Conservation (phyloP, 2,329 filamentous ascomycete species). For the Hymenoscyphus albidus region DNA sequence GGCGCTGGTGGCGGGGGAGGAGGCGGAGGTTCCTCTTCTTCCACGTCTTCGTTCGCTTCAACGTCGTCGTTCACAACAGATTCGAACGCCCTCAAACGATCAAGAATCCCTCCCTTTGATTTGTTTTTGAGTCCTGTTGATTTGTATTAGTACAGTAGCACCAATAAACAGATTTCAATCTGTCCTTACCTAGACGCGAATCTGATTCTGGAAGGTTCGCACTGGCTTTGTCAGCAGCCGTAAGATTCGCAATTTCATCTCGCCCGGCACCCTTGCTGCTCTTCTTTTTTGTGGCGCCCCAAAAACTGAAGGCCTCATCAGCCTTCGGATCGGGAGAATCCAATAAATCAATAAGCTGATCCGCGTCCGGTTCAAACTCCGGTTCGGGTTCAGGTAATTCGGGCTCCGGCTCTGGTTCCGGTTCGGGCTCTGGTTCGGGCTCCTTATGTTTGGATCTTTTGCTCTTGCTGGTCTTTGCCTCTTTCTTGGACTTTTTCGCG, state of each 20-base stretch:
- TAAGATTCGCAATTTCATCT: slow-evolving; percentile 40
- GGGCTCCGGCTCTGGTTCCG: slow-evolving; percentile 25
- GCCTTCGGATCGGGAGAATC: slow-evolving; percentile 38
- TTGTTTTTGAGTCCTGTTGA: slow-evolving; percentile 41
- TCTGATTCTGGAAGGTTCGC: slow-evolving; percentile 42
- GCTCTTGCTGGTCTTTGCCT: slow-evolving; percentile 39
- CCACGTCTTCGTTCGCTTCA: slow-evolving; percentile 33
- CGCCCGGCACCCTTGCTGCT: slow-evolving; percentile 31
- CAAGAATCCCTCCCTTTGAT: slow-evolving; percentile 50
- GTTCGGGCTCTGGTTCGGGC: slow-evolving; percentile 25
- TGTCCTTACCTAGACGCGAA: slow-evolving; percentile 37
- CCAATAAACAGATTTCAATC: slow-evolving; percentile 23
- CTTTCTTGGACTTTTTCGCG: slow-evolving; percentile 31
- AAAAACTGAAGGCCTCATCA: slow-evolving; percentile 50
- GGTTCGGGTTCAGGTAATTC: slow-evolving; percentile 21
- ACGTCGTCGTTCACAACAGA: slow-evolving; percentile 16
- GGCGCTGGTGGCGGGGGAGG: slow-evolving; percentile 39
- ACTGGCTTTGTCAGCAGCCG: slow-evolving; percentile 45
- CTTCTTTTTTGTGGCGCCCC: slow-evolving; percentile 50
- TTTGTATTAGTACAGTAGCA: slow-evolving; percentile 41
- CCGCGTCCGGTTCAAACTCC: slow-evolving; percentile 26
- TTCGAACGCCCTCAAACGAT: slow-evolving; percentile 56
- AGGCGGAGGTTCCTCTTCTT: slow-evolving; percentile 32
- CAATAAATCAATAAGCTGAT: slow-evolving; percentile 24
- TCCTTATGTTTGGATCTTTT: slow-evolving; percentile 29